Evolutionary conservation across 2,329 filamentous ascomycete species (phyloP).

Genomic region (Cordyceps cicadae): DNA sequence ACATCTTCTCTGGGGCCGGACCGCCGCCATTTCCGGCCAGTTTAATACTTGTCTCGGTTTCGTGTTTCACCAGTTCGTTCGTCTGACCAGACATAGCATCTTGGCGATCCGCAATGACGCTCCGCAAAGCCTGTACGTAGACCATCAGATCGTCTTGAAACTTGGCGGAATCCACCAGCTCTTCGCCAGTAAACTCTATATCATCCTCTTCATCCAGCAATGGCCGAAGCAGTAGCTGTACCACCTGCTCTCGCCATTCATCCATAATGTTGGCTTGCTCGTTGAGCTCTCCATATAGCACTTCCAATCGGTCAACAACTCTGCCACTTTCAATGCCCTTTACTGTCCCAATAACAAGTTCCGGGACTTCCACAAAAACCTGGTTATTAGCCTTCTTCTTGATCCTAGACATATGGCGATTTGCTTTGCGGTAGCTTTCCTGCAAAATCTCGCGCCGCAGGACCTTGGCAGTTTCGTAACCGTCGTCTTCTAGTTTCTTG

Average conservation of each 20-base stretch:
- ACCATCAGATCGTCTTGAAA: slow-evolving; percentile 83
- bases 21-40: slow-evolving; percentile 57
- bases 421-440: slow-evolving; percentile 33
- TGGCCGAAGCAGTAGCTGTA: slow-evolving; percentile 62
- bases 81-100: slow-evolving; percentile 66
- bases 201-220: slow-evolving; percentile 75
- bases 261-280: slow-evolving; percentile 62
- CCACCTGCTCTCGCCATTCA: slow-evolving; percentile 65
- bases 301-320: slow-evolving; percentile 57
- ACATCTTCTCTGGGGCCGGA: slow-evolving; percentile 57
- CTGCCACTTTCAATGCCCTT: slow-evolving; percentile 66
- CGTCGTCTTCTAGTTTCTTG: slow-evolving; percentile 61
- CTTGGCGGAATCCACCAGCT: slow-evolving; percentile 81
- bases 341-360: slow-evolving; percentile 40
- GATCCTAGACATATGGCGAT: slow-evolving; percentile 54
- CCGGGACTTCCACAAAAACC: slow-evolving; percentile 54
- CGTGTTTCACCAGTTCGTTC: slow-evolving; percentile 68
- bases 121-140: slow-evolving; percentile 71
- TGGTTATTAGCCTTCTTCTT: slow-evolving; percentile 42
- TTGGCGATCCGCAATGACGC: slow-evolving; percentile 69
- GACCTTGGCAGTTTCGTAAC: slow-evolving; percentile 70
- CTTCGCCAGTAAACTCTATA: slow-evolving; percentile 72
- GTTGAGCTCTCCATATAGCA: slow-evolving; percentile 59
- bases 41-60: slow-evolving; percentile 54
- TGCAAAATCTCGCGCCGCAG: slow-evolving; percentile 73